Percentiles rank a stretch among this genome's conserved stretches.
Evolutionary conservation across 2,329 filamentous ascomycete genomes (phyloP).

Genomic region (Verticillium nubilum): DNA sequence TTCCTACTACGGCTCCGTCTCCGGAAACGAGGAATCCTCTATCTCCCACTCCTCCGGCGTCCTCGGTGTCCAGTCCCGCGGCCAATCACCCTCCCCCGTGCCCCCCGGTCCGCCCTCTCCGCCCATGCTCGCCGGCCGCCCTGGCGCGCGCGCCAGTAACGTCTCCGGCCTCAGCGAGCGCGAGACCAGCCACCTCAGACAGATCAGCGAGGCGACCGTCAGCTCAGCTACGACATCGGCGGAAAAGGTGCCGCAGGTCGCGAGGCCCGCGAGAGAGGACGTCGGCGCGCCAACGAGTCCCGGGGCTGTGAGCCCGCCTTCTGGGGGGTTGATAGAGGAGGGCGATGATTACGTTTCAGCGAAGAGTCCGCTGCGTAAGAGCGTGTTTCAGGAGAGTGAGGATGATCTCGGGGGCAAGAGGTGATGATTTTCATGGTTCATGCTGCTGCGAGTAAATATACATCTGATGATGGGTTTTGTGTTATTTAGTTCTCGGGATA

Average conservation of each 20-base stretch:
- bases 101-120: slow-evolving; percentile 7
- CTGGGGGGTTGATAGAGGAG: slow-evolving; percentile 9
- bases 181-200: slow-evolving; percentile 32
- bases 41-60: slow-evolving; percentile 10
- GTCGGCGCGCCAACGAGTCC: background rate
- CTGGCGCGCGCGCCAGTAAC: slow-evolving; percentile 3
- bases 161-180: slow-evolving; percentile 35
- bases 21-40: slow-evolving; percentile 11
- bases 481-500: too few relatives aligned
- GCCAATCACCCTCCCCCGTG: slow-evolving; percentile 6
- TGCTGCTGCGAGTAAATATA: background rate
- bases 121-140: slow-evolving; percentile 3
- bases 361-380: slow-evolving; percentile 24
- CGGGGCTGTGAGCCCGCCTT: slow-evolving; percentile 21
- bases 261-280: slow-evolving; percentile 3
- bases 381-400: slow-evolving; percentile 34
- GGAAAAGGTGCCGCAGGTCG: background rate
- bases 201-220: slow-evolving; percentile 35
- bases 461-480: background rate
- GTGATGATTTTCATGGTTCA: background rate
- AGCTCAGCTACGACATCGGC: slow-evolving; percentile 17
- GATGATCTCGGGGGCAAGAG: slow-evolving; percentile 28
- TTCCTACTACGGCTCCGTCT: slow-evolving; percentile 17
- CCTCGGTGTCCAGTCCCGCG: slow-evolving; percentile 5
- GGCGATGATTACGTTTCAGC: slow-evolving; percentile 18